Evolutionary conservation across 805 yeast genomes (phyloP).

Genomic region (Maudiozyma serrabonitensis): DNA sequence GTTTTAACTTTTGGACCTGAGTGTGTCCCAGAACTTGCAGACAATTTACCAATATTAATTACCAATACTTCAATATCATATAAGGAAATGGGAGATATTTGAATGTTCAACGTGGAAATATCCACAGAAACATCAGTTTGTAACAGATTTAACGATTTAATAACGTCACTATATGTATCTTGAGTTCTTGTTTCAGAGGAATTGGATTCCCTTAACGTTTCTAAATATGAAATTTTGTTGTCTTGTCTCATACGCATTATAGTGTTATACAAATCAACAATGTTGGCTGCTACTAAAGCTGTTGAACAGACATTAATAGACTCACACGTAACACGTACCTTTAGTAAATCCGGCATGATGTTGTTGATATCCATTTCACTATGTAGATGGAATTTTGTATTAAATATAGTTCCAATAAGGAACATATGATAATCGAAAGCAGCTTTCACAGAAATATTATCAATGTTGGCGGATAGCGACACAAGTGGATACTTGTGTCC

Average conservation of each 20-base stretch:
- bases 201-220: conserved; percentile 58
- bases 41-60: conserved; percentile 43
- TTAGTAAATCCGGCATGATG: conserved; percentile 49
- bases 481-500: conserved; percentile 56
- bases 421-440: conserved; percentile 84
- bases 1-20: conserved; percentile 36
- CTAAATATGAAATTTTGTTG: conserved; percentile 60
- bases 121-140: conserved; percentile 60
- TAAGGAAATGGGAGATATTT: conserved; percentile 75
- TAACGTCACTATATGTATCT: conserved; percentile 23
- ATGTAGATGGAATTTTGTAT: conserved; percentile 45
- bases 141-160: conserved; percentile 30
- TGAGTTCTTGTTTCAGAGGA: conserved; percentile 14
- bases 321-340: conserved; percentile 40
- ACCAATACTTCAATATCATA: conserved; percentile 69
- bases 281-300: conserved; percentile 75
- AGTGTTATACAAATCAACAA: conserved; percentile 68
- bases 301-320: conserved; percentile 59
- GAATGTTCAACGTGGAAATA: conserved; percentile 46
- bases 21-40: conserved; percentile 39
- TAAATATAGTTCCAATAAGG: conserved; percentile 46
- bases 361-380: conserved; percentile 51
- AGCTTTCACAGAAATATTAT: conserved; percentile 45
- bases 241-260: conserved; percentile 65
- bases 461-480: conserved; percentile 48